Percentiles rank a stretch among this genome's conserved stretches.
Evolutionary conservation across 352 stramenopile genomes (phyloP).

Genomic region (Globisporangium carolinianum): DNA sequence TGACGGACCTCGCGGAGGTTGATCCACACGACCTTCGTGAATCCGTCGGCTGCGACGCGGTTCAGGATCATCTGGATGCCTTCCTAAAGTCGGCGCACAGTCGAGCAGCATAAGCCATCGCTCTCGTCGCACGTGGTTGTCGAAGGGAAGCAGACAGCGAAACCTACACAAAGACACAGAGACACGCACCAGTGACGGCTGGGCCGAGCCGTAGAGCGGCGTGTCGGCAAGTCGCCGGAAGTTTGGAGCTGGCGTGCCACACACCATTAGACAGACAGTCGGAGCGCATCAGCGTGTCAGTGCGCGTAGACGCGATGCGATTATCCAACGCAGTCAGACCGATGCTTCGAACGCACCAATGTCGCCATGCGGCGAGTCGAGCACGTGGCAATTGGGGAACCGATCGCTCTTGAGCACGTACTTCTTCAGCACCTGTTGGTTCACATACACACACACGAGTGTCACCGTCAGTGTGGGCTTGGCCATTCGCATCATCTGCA

Average conservation of each 20-base stretch:
- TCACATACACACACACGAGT: constrained; percentile 3
- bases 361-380: constrained; percentile 54
- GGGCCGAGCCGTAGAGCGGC: constrained; percentile 63
- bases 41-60: constrained; percentile 60
- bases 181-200: constrained; percentile 56
- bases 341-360: constrained; percentile 28
- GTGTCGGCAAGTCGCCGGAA: constrained; percentile 66
- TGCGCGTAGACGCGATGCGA: too few relatives aligned
- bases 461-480: neutral
- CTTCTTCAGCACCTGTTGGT: constrained; percentile 55
- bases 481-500: neutral
- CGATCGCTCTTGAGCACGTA: constrained; percentile 82
- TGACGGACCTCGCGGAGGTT: constrained; percentile 61
- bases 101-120: neutral
- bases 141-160: too few relatives aligned
- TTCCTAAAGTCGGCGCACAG: constrained; percentile 24
- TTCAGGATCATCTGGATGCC: constrained; percentile 69
- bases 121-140: too few relatives aligned
- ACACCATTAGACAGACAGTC: neutral
- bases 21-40: constrained; percentile 77
- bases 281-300: neutral
- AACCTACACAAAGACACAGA: neutral
- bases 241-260: constrained; percentile 45
- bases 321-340: neutral
- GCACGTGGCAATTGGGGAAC: constrained; percentile 72